Percentiles rank a stretch among this genome's conserved stretches.
These are phyloP conservation scores for Bifiguratus adelaidae DNA, from an alignment of 192 early-diverging fungal species.

Conservation along the genomic window DNA sequence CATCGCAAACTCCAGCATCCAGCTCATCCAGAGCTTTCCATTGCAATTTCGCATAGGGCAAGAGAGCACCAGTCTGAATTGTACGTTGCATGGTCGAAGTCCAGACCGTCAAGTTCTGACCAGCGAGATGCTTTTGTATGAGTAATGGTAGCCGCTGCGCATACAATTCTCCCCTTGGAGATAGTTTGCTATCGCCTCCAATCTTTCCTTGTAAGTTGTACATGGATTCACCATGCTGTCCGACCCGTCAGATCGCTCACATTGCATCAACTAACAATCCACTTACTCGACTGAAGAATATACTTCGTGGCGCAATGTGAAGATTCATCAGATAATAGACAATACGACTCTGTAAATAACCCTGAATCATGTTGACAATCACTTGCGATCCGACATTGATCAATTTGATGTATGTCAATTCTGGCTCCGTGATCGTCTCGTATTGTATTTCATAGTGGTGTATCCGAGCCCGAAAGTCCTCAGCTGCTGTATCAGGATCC, in stretches of 20 bases:
- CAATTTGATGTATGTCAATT: constrained; percentile 83
- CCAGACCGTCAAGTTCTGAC: constrained; percentile 81
- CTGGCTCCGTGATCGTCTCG: constrained; percentile 72
- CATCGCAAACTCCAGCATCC: constrained; percentile 96
- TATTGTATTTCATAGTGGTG: constrained; percentile 87
- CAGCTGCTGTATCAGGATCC: constrained; percentile 79
- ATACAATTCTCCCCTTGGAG: constrained; percentile 79
- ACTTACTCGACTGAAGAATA: constrained; percentile 76
- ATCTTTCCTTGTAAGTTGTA: constrained; percentile 89
- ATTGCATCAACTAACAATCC: background rate
- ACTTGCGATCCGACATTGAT: constrained; percentile 90
- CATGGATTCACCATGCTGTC: constrained; percentile 81
- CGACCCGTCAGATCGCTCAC: background rate
- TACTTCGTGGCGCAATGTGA: constrained; percentile 88
- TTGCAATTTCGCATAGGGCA: constrained; percentile 82
- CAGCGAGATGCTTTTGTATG: constrained; percentile 66
- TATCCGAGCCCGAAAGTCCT: constrained; percentile 89
- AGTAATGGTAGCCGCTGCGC: constrained; percentile 74
- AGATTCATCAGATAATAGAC: constrained; percentile 99
- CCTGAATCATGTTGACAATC: constrained; percentile 89
- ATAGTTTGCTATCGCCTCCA: constrained; percentile 90
- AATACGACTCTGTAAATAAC: constrained; percentile 93
- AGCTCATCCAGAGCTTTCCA: constrained; percentile 99
- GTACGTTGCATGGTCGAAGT: constrained; percentile 94
- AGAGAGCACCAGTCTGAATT: constrained; percentile 70